Evolutionary conservation across 768 basidiomycete genomes (phyloP).

Genomic region (Tephrocybe sp.): DNA sequence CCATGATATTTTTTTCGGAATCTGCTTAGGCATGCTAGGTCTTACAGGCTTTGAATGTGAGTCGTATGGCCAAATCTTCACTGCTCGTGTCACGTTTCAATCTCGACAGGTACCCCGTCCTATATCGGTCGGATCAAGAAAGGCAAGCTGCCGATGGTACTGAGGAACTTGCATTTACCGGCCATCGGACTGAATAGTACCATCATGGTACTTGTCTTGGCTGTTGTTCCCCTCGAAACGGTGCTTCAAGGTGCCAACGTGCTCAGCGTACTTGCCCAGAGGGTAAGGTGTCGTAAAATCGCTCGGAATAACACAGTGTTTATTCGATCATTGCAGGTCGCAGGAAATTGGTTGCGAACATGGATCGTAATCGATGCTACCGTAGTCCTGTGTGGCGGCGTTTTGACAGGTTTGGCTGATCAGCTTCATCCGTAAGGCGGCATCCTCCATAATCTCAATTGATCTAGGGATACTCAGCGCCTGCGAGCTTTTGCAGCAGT

Average conservation of each 20-base stretch:
- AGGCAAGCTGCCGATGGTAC: conserved; percentile 54
- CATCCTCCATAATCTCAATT: neutral
- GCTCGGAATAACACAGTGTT: too few relatives aligned
- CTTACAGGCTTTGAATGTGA: conserved; percentile 72
- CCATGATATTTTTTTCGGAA: conserved; percentile 59
- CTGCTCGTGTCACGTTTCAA: neutral
- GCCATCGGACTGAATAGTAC: conserved; percentile 54
- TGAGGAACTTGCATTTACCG: conserved; percentile 65
- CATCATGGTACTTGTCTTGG: conserved; percentile 61
- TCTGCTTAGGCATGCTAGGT: conserved; percentile 72
- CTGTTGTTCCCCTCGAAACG: conserved; percentile 51
- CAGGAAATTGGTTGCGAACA: conserved; percentile 60
- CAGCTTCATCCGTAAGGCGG: neutral
- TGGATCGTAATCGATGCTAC: conserved; percentile 68
- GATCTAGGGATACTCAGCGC: conserved; percentile 58
- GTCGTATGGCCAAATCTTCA: conserved; percentile 11
- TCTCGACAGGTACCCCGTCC: conserved; percentile 53
- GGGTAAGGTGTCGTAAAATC: too few relatives aligned
- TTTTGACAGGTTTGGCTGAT: conserved; percentile 54
- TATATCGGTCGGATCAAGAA: conserved; percentile 63
- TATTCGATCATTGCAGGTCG: too few relatives aligned
- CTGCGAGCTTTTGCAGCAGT: conserved; percentile 56
- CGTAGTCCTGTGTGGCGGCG: conserved; percentile 71
- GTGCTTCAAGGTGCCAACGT: conserved; percentile 57
- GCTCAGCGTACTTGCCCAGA: conserved; percentile 61